These are phyloP conservation scores for Solanum sitiens DNA, from an alignment of 257 asterid genomes.

Conservation along the genomic window DNA sequence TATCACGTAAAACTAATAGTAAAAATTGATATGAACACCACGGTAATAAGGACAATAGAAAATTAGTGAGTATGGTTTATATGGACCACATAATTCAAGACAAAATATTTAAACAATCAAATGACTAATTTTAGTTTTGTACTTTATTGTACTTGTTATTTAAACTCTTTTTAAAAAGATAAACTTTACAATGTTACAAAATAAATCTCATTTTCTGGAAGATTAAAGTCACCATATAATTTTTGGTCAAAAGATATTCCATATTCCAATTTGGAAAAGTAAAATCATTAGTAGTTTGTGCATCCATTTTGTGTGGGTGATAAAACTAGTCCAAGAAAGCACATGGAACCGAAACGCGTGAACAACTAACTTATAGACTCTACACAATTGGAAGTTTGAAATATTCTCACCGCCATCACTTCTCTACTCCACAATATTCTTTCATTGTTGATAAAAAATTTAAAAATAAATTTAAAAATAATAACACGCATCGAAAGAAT, in stretches of 20 bases:
- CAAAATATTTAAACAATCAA: background rate
- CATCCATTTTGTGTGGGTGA: background rate
- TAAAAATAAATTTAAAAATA: background rate
- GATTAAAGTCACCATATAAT: background rate
- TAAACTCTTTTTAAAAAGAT: background rate
- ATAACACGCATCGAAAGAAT: background rate
- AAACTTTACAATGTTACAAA: background rate
- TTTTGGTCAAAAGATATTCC: background rate
- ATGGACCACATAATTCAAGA: background rate
- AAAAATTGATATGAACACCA: background rate
- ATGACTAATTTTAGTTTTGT: background rate
- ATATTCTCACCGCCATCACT: background rate
- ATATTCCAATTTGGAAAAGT: background rate
- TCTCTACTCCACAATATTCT: background rate
- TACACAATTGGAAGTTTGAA: background rate
- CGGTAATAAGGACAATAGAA: background rate
- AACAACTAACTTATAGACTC: background rate
- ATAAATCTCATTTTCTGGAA: background rate
- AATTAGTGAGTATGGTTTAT: background rate
- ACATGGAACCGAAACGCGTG: background rate
- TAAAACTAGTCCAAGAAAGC: background rate
- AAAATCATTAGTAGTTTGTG: background rate
- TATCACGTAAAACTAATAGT: background rate
- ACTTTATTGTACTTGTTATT: background rate
- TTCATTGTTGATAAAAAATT: background rate